These are phyloP conservation scores for Platanus orientalis DNA, from an alignment of 164 flowering plant species.

Conservation along the genomic window DNA sequence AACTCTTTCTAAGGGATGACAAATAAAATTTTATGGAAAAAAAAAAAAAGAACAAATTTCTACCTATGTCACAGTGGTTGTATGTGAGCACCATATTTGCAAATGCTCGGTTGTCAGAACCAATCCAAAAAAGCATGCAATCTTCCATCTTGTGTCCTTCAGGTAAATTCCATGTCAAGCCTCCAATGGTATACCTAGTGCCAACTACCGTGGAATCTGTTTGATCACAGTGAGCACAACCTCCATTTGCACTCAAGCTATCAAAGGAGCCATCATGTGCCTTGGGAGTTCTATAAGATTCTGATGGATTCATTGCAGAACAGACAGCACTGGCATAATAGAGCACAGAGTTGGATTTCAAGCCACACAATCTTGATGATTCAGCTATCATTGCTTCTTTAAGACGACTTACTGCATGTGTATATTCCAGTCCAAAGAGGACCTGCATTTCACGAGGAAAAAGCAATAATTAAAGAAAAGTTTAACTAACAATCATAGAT, in stretches of 20 bases:
- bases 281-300: conserved; percentile 14
- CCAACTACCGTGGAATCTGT: conserved; percentile 9
- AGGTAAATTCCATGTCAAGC: conserved; percentile 70
- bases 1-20: not conserved
- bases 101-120: conserved; percentile 76
- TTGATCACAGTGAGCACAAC: conserved; percentile 10
- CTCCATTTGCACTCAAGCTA: conserved; percentile 21
- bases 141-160: conserved; percentile 62
- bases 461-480: not conserved
- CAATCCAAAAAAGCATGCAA: conserved; percentile 75
- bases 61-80: conserved; percentile 80
- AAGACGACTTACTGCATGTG: conserved; percentile 52
- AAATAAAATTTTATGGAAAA: not conserved
- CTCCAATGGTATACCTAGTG: conserved; percentile 53
- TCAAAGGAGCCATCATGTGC: conserved; percentile 17
- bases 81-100: conserved; percentile 73
- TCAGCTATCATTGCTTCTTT: conserved; percentile 33
- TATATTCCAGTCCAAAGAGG: conserved; percentile 82
- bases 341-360: conserved; percentile 19
- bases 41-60: not conserved
- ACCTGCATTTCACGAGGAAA: conserved; percentile 39
- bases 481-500: not conserved
- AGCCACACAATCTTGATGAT: conserved; percentile 19
- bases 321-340: conserved; percentile 51
- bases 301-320: conserved; percentile 44